Evolutionary conservation across 805 yeast genomes (phyloP), one percentile per base, ranked within the genome.

Genomic region (Wickerhamomyces pijperi): DNA sequence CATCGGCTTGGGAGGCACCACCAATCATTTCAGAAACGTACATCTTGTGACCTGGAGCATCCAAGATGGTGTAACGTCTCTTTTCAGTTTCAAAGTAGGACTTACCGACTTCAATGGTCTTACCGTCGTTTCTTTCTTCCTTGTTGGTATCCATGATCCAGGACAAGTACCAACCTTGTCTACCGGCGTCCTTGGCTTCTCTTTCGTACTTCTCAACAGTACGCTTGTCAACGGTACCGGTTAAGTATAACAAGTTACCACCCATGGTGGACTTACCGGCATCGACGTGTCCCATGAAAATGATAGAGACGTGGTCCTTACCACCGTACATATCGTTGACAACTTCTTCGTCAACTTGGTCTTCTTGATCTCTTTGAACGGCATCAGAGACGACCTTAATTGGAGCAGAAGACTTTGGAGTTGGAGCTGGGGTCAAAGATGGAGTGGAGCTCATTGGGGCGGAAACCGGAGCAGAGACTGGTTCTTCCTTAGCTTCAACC

Each of bases 191-290:
- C 63, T 87, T 87, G 44, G 98, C 98, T 66, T 92, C 99, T 62
- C 88, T 78, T 69, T 92, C 97, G 60, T 90, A 90, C 64, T 92
- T 92, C 53, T 92, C 99, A 49, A 92, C 92, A 17, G 97, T 90
- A 69, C 99, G 84, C 72, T 92, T 92, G 64, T 92, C 98, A 44
- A 92, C 98, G 36, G 97, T 85, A 45, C 97, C 97, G 18, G 97
- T 90, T 56, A 92, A 69, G 58, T 71, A 90, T 47, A 92, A 73
- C 51, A 92, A 69, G 65, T 92, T 92, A 67, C 99, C 99, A 61
- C 98, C 98, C 95, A 92, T 90, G 44, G 99, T 92, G 38, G 96
- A 86, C 65, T 92, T 92, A 60, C 99, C 98, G 28, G 98, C 98
- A 72, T 92, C 98, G 50, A 92, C 99, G 59, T 92, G 99, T 53